Evolutionary conservation across 1,284 basidiomycete genomes (phyloP), one percentile per base, ranked within the genome.

Genomic region (Rhodotorula sp.): DNA sequence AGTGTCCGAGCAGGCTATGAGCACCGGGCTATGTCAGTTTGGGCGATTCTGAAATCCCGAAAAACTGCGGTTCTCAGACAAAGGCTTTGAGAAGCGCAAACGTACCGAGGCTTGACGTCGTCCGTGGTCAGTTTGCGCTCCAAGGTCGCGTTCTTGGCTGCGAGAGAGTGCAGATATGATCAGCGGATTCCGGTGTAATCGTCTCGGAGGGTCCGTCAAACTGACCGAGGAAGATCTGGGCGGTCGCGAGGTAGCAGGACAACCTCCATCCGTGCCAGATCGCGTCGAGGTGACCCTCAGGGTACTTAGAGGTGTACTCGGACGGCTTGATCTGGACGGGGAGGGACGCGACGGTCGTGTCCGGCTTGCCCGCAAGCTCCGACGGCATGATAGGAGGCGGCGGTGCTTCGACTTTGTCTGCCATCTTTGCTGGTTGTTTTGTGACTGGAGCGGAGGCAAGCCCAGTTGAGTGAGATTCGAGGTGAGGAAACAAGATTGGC

Each of bases 201-300:
- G 57, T 23, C 20, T 31, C 20, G 39, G 1, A 34, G 23, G 23
- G 7, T 15, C 8, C n/a, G 54, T 26, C 54, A 2, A 29, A 56
- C n/a, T 12, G 18, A 56, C 54, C 87, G 64, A 94, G 83, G 83
- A 92, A 94, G 78, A 92, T 92, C 88, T 84, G 81, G 10, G 82
- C 81, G 8, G 65, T 63, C 0, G 71, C 70, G 31, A 69, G 63
- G 71, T 68, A 69, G 56, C 79, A 81, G 70, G 67, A 82, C 78
- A 81, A 78, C 26, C 82, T 72, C 79, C 84, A 84, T 76, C 80
- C 84, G 34, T 78, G 78, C n/a, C 82, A 68, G 39, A 85, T 74
- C 7, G 79, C 79, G 61, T 83, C 81, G 54, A 84, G 72, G 72
- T 84, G 82, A 47, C 67, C 81, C 56, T 68, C 72, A 59, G 64